These are phyloP conservation scores for Flaveria linearis DNA, from an alignment of 129 eudicot genomes.

Conservation along the genomic window DNA sequence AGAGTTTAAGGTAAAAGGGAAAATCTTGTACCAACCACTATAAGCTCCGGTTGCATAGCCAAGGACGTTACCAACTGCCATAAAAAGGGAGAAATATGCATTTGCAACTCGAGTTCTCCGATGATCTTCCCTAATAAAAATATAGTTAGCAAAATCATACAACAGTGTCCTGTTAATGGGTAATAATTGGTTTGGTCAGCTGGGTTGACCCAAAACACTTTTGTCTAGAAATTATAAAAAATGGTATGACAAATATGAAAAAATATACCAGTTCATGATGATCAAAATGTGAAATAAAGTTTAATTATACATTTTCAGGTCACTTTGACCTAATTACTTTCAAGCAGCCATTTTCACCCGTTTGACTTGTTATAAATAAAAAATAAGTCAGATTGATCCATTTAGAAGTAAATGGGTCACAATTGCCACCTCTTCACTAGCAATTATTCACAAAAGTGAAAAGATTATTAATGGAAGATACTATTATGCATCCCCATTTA, in stretches of 20 bases:
- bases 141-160: slow-evolving; percentile 23
- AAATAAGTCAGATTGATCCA: not conserved
- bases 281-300: not conserved
- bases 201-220: not conserved
- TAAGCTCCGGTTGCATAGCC: slow-evolving; percentile 96
- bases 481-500: not conserved
- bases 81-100: slow-evolving; percentile 88
- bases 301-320: too few relatives aligned
- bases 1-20: slow-evolving; percentile 72
- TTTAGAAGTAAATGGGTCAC: too few relatives aligned
- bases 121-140: slow-evolving; percentile 66
- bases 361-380: not conserved
- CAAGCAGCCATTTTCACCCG: not conserved
- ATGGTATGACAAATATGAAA: not conserved
- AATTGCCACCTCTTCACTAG: not conserved
- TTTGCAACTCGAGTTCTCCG: slow-evolving; percentile 97
- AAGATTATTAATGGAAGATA: not conserved
- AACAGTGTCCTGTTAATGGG: not conserved
- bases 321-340: not conserved
- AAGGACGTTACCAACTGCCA: slow-evolving; percentile 93
- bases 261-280: not conserved
- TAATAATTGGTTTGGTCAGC: not conserved
- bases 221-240: not conserved
- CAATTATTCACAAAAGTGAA: not conserved
- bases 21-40: slow-evolving; percentile 76